Percentiles rank a stretch among this genome's conserved stretches.
phyloP scores from a whole-genome alignment of 805 yeast species.

The Kazachstania africana region DNA sequence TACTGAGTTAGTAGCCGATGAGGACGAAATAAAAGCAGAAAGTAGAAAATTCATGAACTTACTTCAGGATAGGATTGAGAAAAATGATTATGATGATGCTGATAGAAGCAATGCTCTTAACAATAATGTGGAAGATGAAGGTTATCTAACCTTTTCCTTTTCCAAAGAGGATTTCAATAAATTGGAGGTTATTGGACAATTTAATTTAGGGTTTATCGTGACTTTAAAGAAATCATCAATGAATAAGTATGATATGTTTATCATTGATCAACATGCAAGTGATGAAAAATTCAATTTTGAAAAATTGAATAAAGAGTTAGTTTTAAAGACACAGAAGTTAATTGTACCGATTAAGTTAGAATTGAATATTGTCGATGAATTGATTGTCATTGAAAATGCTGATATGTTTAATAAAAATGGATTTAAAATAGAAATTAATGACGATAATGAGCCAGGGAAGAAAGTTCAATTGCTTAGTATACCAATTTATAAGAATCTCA shows the following conservation, averaged over 20 bases:
- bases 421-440: constrained; percentile 45
- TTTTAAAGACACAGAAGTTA: constrained; percentile 58
- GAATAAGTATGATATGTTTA: constrained; percentile 52
- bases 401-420: constrained; percentile 63
- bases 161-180: constrained; percentile 57
- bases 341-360: constrained; percentile 49
- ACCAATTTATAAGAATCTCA: constrained; percentile 61
- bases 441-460: constrained; percentile 42
- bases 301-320: constrained; percentile 39
- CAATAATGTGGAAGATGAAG: constrained; percentile 5
- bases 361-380: constrained; percentile 67
- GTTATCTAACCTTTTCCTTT: constrained; percentile 45
- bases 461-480: constrained; percentile 45
- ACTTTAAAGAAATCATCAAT: constrained; percentile 36
- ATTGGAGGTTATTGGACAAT: constrained; percentile 86
- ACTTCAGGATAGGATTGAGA: too few relatives aligned
- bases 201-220: constrained; percentile 87
- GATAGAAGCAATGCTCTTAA: too few relatives aligned
- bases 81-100: background rate
- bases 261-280: constrained; percentile 94
- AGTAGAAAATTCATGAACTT: too few relatives aligned
- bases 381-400: constrained; percentile 50
- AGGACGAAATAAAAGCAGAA: background rate
- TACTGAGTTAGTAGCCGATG: background rate
- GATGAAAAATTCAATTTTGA: constrained; percentile 94